Base-by-base conservation (phyloP, 345 rosid species). In the Pistacia atlantica region DNA sequence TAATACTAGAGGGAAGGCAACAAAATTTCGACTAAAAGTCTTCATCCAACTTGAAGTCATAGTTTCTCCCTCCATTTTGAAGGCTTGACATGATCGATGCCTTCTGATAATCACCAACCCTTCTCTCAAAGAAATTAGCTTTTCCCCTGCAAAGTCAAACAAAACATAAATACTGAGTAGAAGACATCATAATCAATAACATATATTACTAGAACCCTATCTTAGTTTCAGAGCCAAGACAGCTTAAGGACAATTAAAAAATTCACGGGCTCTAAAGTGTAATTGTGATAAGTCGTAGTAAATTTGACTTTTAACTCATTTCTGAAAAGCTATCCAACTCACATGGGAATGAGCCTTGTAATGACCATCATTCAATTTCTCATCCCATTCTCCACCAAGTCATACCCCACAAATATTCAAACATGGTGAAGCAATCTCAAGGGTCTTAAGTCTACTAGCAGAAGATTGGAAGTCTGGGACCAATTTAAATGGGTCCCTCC, bases 71-170 rank as follows among this genome's bases (percentile, higher is more conserved):
- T n/a, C 86, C 90, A 14, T 87, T 86, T 75, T 87, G 77, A 72
- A 95, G 90, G 76, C 89, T 84, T 8, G 94, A 89, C 97, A 95
- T 95, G 11, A 95, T 90, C 49, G 95, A 95, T 42, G 98, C 97
- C 85, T 89, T 95, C 76, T 95, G 96, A 82, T 95, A 92, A 63
- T 93, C 97, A 60, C 95, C 96, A 3, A 95, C 98, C 83, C 99
- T 86, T 84, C 89, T 90, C 89, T 92, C 94, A 20, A 93, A 95
- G 77, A 95, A 93, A 78, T 89, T 93, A 2, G 97, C 81, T 70
- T 92, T 93, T 65, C 96, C 98, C 84, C 97, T 92, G 89, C 79
- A 77, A 65, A 71, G 72, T 81, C 45, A 59, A 72, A 79, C 38
- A 51, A 69, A 61, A 48, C 48, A 52, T 49, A 10, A 42, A 28